These are phyloP conservation scores for Rasamsonia emersonii DNA, from an alignment of 2,329 filamentous ascomycete species.

Conservation along the genomic window DNA sequence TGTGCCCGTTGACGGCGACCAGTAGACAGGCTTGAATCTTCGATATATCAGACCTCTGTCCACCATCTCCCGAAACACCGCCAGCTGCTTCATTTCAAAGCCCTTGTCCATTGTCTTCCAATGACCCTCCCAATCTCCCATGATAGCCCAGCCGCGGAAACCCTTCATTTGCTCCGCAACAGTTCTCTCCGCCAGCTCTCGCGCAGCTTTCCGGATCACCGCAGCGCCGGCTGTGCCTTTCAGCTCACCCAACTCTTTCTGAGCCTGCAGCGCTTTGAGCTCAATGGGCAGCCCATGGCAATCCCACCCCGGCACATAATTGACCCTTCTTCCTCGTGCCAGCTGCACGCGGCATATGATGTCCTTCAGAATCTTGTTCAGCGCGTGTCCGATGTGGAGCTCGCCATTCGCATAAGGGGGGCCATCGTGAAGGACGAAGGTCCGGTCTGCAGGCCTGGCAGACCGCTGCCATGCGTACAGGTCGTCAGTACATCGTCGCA, in stretches of 20 bases:
- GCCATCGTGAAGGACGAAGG: slow-evolving; percentile 85
- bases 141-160: slow-evolving; percentile 53
- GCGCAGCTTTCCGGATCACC: slow-evolving; percentile 46
- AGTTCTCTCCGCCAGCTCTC: slow-evolving; percentile 46
- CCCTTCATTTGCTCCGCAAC: slow-evolving; percentile 51
- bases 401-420: slow-evolving; percentile 93
- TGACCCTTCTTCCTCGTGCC: slow-evolving; percentile 64
- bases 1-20: slow-evolving; percentile 57
- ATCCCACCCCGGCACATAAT: slow-evolving; percentile 91
- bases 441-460: slow-evolving; percentile 43
- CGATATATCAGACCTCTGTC: slow-evolving; percentile 54
- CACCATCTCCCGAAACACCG: slow-evolving; percentile 54
- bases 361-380: slow-evolving; percentile 97
- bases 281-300: slow-evolving; percentile 97
- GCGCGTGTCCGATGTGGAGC: slow-evolving; percentile 84
- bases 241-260: slow-evolving; percentile 27
- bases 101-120: slow-evolving; percentile 56
- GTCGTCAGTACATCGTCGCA: slow-evolving; percentile 73
- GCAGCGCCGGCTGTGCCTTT: slow-evolving; percentile 30
- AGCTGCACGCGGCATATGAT: slow-evolving; percentile 78
- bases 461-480: slow-evolving; percentile 78
- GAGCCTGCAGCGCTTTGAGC: slow-evolving; percentile 74
- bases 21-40: slow-evolving; percentile 56
- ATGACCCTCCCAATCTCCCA: slow-evolving; percentile 56
- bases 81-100: slow-evolving; percentile 53